Percentiles rank a stretch among this genome's conserved stretches.
Evolutionary conservation across 129 eudicot species (phyloP).

Genomic region (Chrysanthemum makinoi): DNA sequence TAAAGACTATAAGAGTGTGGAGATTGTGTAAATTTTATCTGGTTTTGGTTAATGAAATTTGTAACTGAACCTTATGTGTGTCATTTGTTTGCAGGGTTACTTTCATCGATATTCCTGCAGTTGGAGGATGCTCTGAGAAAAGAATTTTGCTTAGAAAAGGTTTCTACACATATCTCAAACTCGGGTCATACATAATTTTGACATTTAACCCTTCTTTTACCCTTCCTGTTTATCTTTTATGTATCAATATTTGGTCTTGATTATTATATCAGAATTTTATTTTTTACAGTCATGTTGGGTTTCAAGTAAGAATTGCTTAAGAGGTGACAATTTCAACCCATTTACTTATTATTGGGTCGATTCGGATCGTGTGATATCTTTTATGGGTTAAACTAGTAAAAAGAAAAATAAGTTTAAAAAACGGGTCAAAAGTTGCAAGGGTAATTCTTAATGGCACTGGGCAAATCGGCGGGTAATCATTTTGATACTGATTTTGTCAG

Average conservation of each 20-base stretch:
- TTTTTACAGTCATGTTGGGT: not conserved
- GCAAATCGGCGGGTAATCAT: too few relatives aligned
- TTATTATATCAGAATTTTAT: not conserved
- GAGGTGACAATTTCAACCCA: too few relatives aligned
- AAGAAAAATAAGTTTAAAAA: too few relatives aligned
- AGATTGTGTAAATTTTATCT: not conserved
- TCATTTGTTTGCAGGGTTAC: conserved; percentile 49
- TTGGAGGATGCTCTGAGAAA: conserved; percentile 55
- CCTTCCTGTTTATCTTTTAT: not conserved
- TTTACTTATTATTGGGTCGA: too few relatives aligned
- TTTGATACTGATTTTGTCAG: too few relatives aligned
- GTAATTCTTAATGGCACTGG: too few relatives aligned
- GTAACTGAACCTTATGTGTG: not conserved
- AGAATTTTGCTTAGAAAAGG: conserved; percentile 47
- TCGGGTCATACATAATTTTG: conserved; percentile 17
- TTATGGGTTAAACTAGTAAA: too few relatives aligned
- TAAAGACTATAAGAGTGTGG: not conserved
- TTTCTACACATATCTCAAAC: conserved; percentile 16
- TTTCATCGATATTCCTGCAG: conserved; percentile 41
- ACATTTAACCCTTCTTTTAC: not conserved
- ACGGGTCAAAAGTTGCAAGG: too few relatives aligned
- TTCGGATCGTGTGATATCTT: too few relatives aligned
- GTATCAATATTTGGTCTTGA: conserved; percentile 1
- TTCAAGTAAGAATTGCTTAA: not conserved
- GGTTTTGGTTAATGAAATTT: conserved; percentile 6